Percentiles rank a stretch among this genome's conserved stretches.
phyloP scores from a whole-genome alignment of 371 early-diverging fungal genomes.

The Phascolomyces articulosus region DNA sequence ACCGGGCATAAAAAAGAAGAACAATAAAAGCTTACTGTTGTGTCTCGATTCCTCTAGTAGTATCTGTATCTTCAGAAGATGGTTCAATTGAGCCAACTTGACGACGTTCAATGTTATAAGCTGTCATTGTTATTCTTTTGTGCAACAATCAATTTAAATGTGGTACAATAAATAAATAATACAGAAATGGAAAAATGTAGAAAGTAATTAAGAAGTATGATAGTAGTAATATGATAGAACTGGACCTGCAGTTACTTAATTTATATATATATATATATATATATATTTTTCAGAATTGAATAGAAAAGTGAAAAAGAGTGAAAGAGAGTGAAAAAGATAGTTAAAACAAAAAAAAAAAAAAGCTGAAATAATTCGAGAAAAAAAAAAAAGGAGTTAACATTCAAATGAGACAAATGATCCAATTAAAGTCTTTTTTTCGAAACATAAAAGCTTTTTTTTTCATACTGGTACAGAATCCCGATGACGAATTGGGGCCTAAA shows the following conservation, averaged over 20 bases:
- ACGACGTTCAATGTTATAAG: neutral
- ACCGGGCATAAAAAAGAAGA: neutral
- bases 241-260: neutral
- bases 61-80: neutral
- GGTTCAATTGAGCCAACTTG: neutral
- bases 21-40: slow-evolving; percentile 1
- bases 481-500: too few relatives aligned
- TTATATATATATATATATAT: neutral
- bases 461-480: neutral
- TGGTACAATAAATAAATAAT: too few relatives aligned
- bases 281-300: neutral
- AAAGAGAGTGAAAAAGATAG: too few relatives aligned
- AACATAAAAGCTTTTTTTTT: neutral
- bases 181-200: too few relatives aligned
- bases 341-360: too few relatives aligned
- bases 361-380: neutral
- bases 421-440: neutral
- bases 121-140: slow-evolving; percentile 6
- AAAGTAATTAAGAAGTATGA: too few relatives aligned
- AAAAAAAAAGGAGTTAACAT: neutral
- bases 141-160: neutral
- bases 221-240: neutral
- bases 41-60: neutral
- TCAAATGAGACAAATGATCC: neutral
- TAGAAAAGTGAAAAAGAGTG: neutral